Conservation (phyloP, 192 early-diverging fungal species). For the Coemansia erecta region DNA sequence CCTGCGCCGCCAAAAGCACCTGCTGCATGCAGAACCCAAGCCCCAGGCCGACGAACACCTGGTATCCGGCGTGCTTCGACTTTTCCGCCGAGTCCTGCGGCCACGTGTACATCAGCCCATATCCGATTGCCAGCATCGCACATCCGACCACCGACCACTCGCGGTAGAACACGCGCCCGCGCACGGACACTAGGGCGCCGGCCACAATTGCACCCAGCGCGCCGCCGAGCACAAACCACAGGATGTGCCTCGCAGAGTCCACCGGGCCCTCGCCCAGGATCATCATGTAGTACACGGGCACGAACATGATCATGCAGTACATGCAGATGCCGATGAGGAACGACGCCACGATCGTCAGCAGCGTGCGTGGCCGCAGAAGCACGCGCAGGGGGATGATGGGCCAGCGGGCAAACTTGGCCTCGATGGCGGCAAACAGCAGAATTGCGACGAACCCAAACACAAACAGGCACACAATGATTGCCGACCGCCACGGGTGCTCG, state of each 20-base stretch:
- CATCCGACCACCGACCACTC: conserved; percentile 40
- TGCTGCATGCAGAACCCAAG: conserved; percentile 53
- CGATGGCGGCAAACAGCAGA: conserved; percentile 54
- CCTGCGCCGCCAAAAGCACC: conserved; percentile 43
- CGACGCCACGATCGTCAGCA: conserved; percentile 28
- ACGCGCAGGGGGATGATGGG: conserved; percentile 61
- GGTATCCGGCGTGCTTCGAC: conserved; percentile 26
- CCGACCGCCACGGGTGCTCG: conserved; percentile 56
- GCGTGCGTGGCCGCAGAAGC: conserved; percentile 31
- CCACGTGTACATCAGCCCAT: conserved; percentile 48
- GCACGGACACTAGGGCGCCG: conserved; percentile 28
- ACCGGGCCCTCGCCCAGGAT: conserved; percentile 24
- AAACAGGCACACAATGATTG: conserved; percentile 50
- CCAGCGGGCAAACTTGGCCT: conserved; percentile 61
- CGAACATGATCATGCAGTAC: conserved; percentile 53
- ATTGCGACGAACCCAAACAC: conserved; percentile 39
- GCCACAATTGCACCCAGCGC: conserved; percentile 22
- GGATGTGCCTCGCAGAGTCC: conserved; percentile 26
- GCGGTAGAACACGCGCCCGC: conserved; percentile 35
- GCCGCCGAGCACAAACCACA: conserved; percentile 41
- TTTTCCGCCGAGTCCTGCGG: conserved; percentile 14
- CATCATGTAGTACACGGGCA: conserved; percentile 48
- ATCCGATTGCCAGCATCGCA: conserved; percentile 39
- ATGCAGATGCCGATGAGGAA: conserved; percentile 47
- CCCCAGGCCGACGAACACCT: conserved; percentile 40